Evolutionary conservation across 306 rosid species (phyloP), one percentile per base, ranked within the genome.

Genomic region (Styphnolobium japonicum): DNA sequence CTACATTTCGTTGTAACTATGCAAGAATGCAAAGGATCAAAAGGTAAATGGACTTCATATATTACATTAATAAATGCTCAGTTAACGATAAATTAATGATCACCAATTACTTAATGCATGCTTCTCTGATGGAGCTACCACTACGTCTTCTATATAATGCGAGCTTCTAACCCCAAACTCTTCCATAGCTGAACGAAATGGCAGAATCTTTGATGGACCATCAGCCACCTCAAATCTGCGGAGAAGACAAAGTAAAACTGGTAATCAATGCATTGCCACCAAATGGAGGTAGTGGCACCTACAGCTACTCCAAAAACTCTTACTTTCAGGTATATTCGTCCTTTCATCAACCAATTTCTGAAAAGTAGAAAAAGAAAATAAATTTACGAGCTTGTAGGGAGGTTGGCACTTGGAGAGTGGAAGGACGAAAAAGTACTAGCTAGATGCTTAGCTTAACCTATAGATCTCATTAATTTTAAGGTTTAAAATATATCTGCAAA

Each of bases 231-330:
- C 57, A 45, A 16, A 39, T 62, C 36, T 73, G 11, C 7, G 75
- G 19, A 27, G 71, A 73, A 48, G 40, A 65, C 48, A 65, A 4
- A 42, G 14, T 23, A 1, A 80, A 80, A 72, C 8, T 15, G 56
- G 64, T 60, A 12, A 51, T 33, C 29, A 42, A 69, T 22, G 51
- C 82, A 0, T 40, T 64, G 21, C 86, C 91, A 10, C 71, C 79
- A 40, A 86, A 81, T 61, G 90, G 86, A 23, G 92, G 92, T 10
- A 51, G 42, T 57, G 90, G 87, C 34, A 67, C 49, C 18, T 51
- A 62, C 73, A 86, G 92, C 87, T 86, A 84, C 80, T 67, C 77
- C 75, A 81, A 80, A 71, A 86, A 84, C 42, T 86, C 90, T 42
- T 60, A n/a, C 75, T 77, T 46, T 78, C 90, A 88, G 92, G 90